Evolutionary conservation across 179 eudicot species (phyloP).

Genomic region (Drosera spatulata): DNA sequence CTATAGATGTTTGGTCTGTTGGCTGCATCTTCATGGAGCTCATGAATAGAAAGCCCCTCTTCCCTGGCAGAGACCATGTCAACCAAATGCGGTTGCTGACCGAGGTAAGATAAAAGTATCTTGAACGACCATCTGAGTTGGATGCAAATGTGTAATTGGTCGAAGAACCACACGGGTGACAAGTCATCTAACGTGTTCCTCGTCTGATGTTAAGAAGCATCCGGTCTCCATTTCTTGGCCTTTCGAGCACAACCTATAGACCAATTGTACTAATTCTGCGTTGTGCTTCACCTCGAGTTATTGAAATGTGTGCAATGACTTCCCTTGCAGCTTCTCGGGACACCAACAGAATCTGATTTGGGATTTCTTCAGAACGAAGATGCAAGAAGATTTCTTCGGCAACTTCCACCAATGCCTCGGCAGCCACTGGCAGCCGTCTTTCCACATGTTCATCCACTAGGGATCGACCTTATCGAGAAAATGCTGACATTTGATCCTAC

Average conservation of each 20-base stretch:
- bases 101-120: slow-evolving; percentile 36
- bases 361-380: slow-evolving; percentile 61
- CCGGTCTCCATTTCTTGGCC: too few species aligned
- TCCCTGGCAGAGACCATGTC: slow-evolving; percentile 76
- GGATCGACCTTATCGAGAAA: slow-evolving; percentile 72
- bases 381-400: slow-evolving; percentile 62
- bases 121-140: background rate
- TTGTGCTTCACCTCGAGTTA: too few species aligned
- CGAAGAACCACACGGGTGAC: too few species aligned
- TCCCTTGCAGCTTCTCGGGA: slow-evolving; percentile 56
- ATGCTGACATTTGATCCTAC: slow-evolving; percentile 86
- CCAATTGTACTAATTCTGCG: too few species aligned
- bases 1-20: slow-evolving; percentile 78
- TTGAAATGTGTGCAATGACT: too few species aligned
- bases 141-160: too few species aligned
- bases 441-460: slow-evolving; percentile 80
- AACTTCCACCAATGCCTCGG: slow-evolving; percentile 59
- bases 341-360: slow-evolving; percentile 75
- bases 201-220: too few species aligned
- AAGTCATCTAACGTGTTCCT: too few species aligned
- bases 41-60: slow-evolving; percentile 64
- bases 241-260: too few species aligned
- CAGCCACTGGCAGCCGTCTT: slow-evolving; percentile 41
- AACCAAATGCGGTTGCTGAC: slow-evolving; percentile 79
- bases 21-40: slow-evolving; percentile 93